Evolutionary conservation across 2,329 filamentous ascomycete species (phyloP).

Genomic region (Penicillium sp.): DNA sequence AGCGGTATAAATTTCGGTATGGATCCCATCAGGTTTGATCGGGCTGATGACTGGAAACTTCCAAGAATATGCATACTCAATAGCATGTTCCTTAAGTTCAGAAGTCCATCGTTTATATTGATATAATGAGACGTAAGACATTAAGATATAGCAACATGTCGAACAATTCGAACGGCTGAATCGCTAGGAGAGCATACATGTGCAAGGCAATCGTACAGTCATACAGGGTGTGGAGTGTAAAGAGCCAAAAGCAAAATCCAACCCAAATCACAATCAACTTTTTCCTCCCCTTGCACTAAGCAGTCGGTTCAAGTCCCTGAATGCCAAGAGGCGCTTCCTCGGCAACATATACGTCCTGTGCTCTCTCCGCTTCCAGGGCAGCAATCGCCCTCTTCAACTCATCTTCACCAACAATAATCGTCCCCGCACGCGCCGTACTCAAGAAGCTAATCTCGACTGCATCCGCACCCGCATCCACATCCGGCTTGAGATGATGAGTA

Average conservation of each 20-base stretch:
- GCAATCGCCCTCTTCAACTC: constrained; percentile 72
- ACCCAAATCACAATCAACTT: background rate
- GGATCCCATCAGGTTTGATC: background rate
- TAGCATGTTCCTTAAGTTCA: background rate
- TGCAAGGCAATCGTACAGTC: background rate
- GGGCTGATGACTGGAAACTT: background rate
- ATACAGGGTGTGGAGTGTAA: background rate
- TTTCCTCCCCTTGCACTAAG: background rate
- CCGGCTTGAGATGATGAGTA: constrained; percentile 33
- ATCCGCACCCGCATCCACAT: constrained; percentile 31
- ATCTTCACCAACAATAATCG: constrained; percentile 77
- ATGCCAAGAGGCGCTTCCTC: background rate
- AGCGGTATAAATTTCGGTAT: constrained; percentile 20
- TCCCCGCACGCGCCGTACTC: constrained; percentile 82
- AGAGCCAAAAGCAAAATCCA: background rate
- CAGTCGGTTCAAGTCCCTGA: background rate
- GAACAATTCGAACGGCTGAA: background rate
- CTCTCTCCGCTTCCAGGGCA: constrained; percentile 56
- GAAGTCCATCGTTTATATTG: background rate
- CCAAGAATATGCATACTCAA: background rate
- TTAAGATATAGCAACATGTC: background rate
- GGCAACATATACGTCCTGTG: background rate
- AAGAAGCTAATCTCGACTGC: constrained; percentile 82
- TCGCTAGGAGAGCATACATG: background rate
- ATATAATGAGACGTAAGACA: background rate